Conservation (phyloP, 768 basidiomycete species). For the Symmetrospora coprosmae region DNA sequence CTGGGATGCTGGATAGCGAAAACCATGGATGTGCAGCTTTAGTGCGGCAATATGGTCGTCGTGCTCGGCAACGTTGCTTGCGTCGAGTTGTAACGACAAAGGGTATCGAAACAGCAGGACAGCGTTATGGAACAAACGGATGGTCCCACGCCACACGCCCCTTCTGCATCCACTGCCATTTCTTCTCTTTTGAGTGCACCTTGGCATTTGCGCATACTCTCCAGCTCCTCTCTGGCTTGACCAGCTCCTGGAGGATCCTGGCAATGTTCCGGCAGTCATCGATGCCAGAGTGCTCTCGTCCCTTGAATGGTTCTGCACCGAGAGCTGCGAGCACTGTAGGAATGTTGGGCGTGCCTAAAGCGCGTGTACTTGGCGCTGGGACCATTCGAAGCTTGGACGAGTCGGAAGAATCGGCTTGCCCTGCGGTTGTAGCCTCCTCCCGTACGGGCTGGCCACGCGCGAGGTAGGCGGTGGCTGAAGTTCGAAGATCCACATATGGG, state of each 20-base stretch:
- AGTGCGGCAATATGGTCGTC: too few relatives aligned
- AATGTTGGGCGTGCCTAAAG: neutral
- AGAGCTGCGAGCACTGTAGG: conserved; percentile 37
- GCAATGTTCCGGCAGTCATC: conserved; percentile 85
- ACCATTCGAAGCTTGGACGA: neutral
- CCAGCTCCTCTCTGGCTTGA: conserved; percentile 50
- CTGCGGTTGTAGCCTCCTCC: neutral
- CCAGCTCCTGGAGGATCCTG: conserved; percentile 65
- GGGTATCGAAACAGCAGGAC: too few relatives aligned
- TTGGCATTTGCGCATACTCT: conserved; percentile 55
- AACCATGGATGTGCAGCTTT: too few relatives aligned
- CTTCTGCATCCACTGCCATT: conserved; percentile 61
- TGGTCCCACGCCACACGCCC: conserved; percentile 4
- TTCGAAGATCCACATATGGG: conserved; percentile 62
- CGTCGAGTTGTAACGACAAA: too few relatives aligned
- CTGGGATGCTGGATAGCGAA: too few relatives aligned
- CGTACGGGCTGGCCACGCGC: neutral
- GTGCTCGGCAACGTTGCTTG: too few relatives aligned
- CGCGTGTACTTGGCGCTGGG: neutral
- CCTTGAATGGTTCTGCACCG: conserved; percentile 46
- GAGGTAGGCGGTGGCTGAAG: conserved; percentile 45
- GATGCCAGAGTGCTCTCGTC: conserved; percentile 73
- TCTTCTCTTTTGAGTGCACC: conserved; percentile 45
- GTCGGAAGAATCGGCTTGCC: neutral
- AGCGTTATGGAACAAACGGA: too few relatives aligned